Evolutionary conservation across 371 early-diverging fungal genomes (phyloP), one percentile per base, ranked within the genome.

Genomic region (Mucor irregularis): DNA sequence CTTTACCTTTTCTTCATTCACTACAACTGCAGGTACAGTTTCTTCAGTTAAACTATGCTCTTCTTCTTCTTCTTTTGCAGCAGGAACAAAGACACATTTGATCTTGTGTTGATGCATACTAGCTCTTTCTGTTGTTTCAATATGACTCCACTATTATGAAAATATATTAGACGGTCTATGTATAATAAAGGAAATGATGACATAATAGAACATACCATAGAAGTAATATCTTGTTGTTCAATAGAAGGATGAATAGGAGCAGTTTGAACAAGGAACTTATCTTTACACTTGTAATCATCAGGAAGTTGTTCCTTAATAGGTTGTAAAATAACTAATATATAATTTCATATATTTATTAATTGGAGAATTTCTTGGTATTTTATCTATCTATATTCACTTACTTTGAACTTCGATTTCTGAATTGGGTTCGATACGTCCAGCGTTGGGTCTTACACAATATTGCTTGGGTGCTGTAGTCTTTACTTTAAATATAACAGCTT

Each of bases 381-480:
- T 37, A 19, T 14, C 8, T 44, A 22, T 46, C 26, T 14, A 2
- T 26, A 26, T 0, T 11, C 14, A 33, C 54, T 67, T 83, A 90
- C 91, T 82, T 74, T 91, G 88, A 17, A 97, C 88, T 53, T 91
- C 87, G 40, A 89, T 73, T 19, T 84, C 64, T 24, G 78, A 71
- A 33, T 87, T 83, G 4, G 96, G 86, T 29, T 86, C 86, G 49
- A 99, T 81, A 42, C 85, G 74, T 19, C 97, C 97, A 30, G 92
- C 85, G 79, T 97, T 99, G 45, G 99, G 98, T 25, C 96, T 87
- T 31, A 99, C 94, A 63, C 93, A 94, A 72, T 97, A 99, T 69
- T 93, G 92, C 74, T 95, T 95, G 17, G 99, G 99, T 0, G 95
- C 94, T 7, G 98, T 99, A 4, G 99, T 99, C 68, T 97, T 97